phyloP scores from a whole-genome alignment of 177 flowering plant genomes.

The Tripterygium wilfordii region DNA sequence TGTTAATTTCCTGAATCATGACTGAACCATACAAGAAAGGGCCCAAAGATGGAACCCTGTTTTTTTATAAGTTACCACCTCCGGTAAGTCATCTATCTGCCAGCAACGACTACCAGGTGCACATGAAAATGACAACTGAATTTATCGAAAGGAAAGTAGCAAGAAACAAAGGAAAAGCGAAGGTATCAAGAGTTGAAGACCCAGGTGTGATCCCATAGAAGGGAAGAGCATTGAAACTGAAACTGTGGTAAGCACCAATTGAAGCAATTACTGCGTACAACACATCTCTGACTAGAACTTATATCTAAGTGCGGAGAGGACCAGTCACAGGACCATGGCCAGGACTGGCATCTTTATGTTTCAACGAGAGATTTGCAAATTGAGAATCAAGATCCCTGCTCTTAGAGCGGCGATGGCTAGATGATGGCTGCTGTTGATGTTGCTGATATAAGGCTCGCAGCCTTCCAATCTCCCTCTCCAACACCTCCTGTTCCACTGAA shows the following conservation, averaged over 20 bases:
- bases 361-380: constrained; percentile 66
- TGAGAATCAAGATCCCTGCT: constrained; percentile 82
- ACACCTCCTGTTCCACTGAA: constrained; percentile 89
- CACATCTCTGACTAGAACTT: constrained; percentile 4
- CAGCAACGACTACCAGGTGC: constrained; percentile 45
- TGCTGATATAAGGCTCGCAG: constrained; percentile 56
- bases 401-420: constrained; percentile 55
- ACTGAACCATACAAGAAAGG: constrained; percentile 6
- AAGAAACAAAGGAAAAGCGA: constrained; percentile 2
- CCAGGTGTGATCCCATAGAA: constrained; percentile 10
- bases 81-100: constrained; percentile 31
- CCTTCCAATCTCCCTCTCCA: constrained; percentile 85
- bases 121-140: constrained; percentile 7
- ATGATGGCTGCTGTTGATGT: constrained; percentile 28
- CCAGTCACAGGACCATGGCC: constrained; percentile 44
- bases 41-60: constrained; percentile 3
- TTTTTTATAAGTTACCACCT: constrained; percentile 43
- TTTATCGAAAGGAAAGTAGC: constrained; percentile 5
- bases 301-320: constrained; percentile 30
- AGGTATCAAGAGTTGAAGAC: constrained; percentile 7
- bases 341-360: constrained; percentile 48
- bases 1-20: constrained; percentile 3
- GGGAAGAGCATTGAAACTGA: constrained; percentile 7
- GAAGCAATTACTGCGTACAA: constrained; percentile 8
- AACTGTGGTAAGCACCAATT: constrained; percentile 4